phyloP scores from a whole-genome alignment of 352 stramenopile genomes.

The Globisporangium megalacanthum region DNA sequence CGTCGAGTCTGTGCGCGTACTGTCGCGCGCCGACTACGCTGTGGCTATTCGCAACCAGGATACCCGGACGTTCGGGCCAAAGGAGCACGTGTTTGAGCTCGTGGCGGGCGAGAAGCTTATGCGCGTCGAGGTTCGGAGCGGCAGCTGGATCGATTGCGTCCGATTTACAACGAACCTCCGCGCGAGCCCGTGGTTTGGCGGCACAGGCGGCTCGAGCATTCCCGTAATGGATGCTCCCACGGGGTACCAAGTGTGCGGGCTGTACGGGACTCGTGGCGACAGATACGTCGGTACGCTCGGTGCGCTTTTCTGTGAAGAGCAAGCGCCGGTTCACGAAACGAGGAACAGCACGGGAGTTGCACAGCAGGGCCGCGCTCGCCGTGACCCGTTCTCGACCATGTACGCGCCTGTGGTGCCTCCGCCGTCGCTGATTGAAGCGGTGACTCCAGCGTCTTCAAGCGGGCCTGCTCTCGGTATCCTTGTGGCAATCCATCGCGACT shows the following conservation, averaged over 20 bases:
- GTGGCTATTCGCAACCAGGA: conserved; percentile 10
- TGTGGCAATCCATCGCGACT: conserved; percentile 12
- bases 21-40: conserved; percentile 21
- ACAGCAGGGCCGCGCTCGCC: neutral
- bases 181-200: conserved; percentile 43
- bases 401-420: neutral
- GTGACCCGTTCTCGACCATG: conserved; percentile 10
- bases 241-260: conserved; percentile 26
- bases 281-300: conserved; percentile 33
- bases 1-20: conserved; percentile 26
- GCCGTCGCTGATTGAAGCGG: too few species aligned
- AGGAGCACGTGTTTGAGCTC: conserved; percentile 50
- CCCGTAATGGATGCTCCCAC: conserved; percentile 21
- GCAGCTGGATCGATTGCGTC: conserved; percentile 47
- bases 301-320: conserved; percentile 16
- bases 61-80: conserved; percentile 12
- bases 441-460: neutral
- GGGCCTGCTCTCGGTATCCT: conserved; percentile 12
- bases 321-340: neutral
- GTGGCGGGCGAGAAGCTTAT: conserved; percentile 27
- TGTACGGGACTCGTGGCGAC: conserved; percentile 31
- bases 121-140: conserved; percentile 37
- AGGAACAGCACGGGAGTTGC: neutral
- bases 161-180: conserved; percentile 43
- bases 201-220: conserved; percentile 20